Base-by-base conservation (phyloP, 176 grass and related monocot genomes). In the Triticum turgidum region DNA sequence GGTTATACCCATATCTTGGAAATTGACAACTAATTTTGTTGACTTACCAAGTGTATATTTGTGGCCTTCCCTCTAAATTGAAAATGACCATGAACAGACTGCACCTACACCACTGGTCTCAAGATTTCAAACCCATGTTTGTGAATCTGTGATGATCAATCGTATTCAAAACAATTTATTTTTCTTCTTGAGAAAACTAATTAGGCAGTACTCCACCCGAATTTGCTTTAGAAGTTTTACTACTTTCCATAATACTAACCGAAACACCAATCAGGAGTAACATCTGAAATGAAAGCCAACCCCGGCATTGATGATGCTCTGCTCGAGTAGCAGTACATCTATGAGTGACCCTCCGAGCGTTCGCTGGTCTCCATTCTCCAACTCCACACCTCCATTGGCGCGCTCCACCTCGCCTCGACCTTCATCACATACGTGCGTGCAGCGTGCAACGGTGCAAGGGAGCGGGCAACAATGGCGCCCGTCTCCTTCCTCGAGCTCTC, bases 401-500 rank as follows among this genome's bases (percentile, higher is more conserved):
- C 58, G 5, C n/a, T 49, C 69, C 13, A 67, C 5, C 30, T 35
- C 59, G 20, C 5, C 30, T 35, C 59, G 20, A 79, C 4, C 56
- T 39, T 1, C 6, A 24, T 6, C 12, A 5, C 49, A 14, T 52
- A 42, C 6, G 34, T 61, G n/a, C 20, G 76, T 1, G 29, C 18
- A 78, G 34, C 5, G 51, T 45, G 42, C 11, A 44, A 45, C 42
- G 41, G 27, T 58, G 14, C 76, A 37, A 75, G 61, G 4, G 68
- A 65, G 11, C 35, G 0, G 15, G 42, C 91, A 22, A 7, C 37
- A 73, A 90, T 90, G 89, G 73, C 22, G 20, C 18, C 32, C 17
- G 0, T 87, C 29, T 82, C 87, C 45, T 65, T 76, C n/a, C 69
- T 86, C 0, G 84, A 85, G 68, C 32, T 73, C 5, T 67, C n/a